A percentile compares a stretch with the other conserved stretches of the same genome.
Evolutionary conservation across 1,139 yeast genomes (phyloP).

Genomic region (Yamadazyma dushanensis): DNA sequence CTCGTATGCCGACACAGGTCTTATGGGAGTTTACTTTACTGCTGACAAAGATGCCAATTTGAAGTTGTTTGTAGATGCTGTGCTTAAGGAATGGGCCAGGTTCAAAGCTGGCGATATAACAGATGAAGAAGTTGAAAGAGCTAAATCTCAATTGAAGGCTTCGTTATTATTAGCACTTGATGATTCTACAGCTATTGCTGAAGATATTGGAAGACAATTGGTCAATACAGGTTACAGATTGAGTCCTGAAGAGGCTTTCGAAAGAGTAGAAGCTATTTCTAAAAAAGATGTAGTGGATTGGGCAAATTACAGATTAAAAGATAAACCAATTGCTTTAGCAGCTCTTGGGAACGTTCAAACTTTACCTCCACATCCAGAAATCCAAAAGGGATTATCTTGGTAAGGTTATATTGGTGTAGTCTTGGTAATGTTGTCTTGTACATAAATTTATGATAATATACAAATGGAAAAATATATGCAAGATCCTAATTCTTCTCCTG

Average conservation of each 20-base stretch:
- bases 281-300: conserved; percentile 80
- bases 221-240: conserved; percentile 91
- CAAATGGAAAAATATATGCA: neutral
- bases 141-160: conserved; percentile 93
- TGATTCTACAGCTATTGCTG: conserved; percentile 95
- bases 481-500: conserved; percentile 20
- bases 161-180: conserved; percentile 85
- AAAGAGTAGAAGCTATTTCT: conserved; percentile 75
- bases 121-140: conserved; percentile 86
- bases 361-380: conserved; percentile 58
- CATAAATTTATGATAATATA: conserved; percentile 7
- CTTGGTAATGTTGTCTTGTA: no score
- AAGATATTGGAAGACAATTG: conserved; percentile 95
- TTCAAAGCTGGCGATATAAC: conserved; percentile 73
- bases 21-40: conserved; percentile 94
- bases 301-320: conserved; percentile 81
- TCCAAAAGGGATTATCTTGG: conserved; percentile 38
- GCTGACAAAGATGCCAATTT: conserved; percentile 74
- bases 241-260: conserved; percentile 90
- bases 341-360: conserved; percentile 81
- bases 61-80: conserved; percentile 66
- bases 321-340: conserved; percentile 83
- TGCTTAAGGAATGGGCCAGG: conserved; percentile 86
- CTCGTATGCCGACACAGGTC: conserved; percentile 94
- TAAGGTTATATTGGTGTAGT: neutral